Conservation (phyloP, 345 rosid genomes). For the Sapria himalayana region DNA sequence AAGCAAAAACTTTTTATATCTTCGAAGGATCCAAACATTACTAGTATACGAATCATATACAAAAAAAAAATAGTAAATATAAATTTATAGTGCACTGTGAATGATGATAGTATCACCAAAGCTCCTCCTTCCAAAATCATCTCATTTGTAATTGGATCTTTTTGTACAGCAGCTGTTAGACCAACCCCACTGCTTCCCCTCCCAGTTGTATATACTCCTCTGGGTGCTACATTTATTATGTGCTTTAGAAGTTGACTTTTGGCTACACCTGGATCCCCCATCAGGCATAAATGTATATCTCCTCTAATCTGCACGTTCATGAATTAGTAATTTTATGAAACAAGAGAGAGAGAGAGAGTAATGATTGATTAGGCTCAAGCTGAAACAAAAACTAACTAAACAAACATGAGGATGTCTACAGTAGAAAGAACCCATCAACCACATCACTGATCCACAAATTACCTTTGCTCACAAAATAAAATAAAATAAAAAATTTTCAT, state of each 20-base stretch:
- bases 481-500: too few relatives aligned
- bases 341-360: too few relatives aligned
- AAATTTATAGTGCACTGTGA: background rate
- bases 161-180: slow-evolving; percentile 93
- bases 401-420: too few relatives aligned
- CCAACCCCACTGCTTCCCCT: slow-evolving; percentile 99
- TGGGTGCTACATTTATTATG: slow-evolving; percentile 84
- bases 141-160: slow-evolving; percentile 90
- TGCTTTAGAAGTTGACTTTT: slow-evolving; percentile 99
- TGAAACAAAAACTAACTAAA: too few relatives aligned
- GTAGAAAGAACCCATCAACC: too few relatives aligned
- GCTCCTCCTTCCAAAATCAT: slow-evolving; percentile 99
- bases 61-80: too few relatives aligned
- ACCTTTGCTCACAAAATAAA: too few relatives aligned
- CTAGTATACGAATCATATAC: background rate
- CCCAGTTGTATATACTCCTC: slow-evolving; percentile 90
- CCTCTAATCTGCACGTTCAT: slow-evolving; percentile 64
- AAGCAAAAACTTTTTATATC: slow-evolving; percentile 1
- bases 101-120: slow-evolving; percentile 31
- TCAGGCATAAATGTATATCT: slow-evolving; percentile 82
- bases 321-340: background rate
- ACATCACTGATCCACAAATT: too few relatives aligned
- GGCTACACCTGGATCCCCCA: slow-evolving; percentile 99
- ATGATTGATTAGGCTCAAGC: too few relatives aligned
- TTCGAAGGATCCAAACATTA: too few relatives aligned